Evolutionary conservation across 1,284 basidiomycete species (phyloP).

Genomic region (Moniliella sp.): DNA sequence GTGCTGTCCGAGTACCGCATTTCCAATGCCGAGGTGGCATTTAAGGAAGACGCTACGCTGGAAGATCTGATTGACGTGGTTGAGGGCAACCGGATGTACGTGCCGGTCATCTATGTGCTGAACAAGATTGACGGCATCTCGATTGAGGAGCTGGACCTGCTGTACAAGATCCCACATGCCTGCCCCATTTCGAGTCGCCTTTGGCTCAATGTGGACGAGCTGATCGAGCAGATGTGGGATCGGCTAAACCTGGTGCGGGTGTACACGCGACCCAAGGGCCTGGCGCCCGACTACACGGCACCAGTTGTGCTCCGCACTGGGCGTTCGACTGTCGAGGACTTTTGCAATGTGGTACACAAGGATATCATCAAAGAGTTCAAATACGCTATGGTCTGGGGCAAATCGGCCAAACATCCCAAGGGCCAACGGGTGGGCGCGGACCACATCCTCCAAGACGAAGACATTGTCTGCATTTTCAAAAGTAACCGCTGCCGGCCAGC

Average conservation of each 20-base stretch:
- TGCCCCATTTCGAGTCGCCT: conserved; percentile 85
- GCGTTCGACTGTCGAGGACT: conserved; percentile 56
- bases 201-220: conserved; percentile 69
- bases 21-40: conserved; percentile 19
- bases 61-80: conserved; percentile 79
- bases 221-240: conserved; percentile 67
- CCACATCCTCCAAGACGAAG: conserved; percentile 3
- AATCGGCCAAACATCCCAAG: conserved; percentile 79
- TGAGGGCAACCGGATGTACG: conserved; percentile 64
- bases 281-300: conserved; percentile 59
- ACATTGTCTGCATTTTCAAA: conserved; percentile 7
- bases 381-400: conserved; percentile 71
- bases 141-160: conserved; percentile 51
- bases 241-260: conserved; percentile 38
- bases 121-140: conserved; percentile 41
- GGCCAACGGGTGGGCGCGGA: conserved; percentile 72
- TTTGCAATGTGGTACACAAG: conserved; percentile 58
- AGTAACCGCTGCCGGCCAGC: no score
- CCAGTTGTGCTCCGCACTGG: conserved; percentile 47
- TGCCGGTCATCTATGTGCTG: conserved; percentile 75
- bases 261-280: conserved; percentile 80
- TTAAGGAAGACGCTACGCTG: conserved; percentile 46
- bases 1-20: background rate
- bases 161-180: conserved; percentile 62
- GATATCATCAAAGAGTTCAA: conserved; percentile 82